phyloP scores from a whole-genome alignment of 2,329 filamentous ascomycete genomes.

The Ampelomyces quisqualis region DNA sequence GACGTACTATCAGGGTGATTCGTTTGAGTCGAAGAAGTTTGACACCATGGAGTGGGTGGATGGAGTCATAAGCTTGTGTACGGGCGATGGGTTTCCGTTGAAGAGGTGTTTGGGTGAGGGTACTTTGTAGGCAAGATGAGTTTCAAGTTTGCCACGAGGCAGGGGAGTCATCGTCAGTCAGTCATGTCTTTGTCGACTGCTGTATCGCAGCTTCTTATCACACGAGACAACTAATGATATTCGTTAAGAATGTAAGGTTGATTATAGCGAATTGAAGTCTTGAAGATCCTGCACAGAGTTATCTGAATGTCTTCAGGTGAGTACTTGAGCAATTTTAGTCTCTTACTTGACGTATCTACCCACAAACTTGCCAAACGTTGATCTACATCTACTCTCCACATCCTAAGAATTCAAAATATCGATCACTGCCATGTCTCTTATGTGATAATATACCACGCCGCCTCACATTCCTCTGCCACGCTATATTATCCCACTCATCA shows the following conservation, averaged over 20 bases:
- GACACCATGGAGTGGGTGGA: constrained; percentile 44
- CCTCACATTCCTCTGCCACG: neutral
- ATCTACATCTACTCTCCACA: too few relatives aligned
- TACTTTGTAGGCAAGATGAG: constrained; percentile 15
- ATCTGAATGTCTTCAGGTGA: too few relatives aligned
- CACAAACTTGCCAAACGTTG: neutral
- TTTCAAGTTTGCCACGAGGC: too few relatives aligned
- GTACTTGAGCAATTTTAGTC: neutral
- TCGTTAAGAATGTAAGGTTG: too few relatives aligned
- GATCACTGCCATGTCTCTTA: too few relatives aligned
- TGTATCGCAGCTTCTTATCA: too few relatives aligned
- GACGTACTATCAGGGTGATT: constrained; percentile 39
- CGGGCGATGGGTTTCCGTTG: constrained; percentile 41
- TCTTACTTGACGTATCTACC: neutral
- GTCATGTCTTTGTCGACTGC: too few relatives aligned
- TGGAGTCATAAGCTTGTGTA: constrained; percentile 45
- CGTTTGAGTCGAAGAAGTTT: constrained; percentile 37
- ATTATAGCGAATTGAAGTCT: too few relatives aligned
- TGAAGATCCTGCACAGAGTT: too few relatives aligned
- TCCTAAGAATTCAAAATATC: too few relatives aligned
- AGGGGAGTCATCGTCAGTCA: too few relatives aligned
- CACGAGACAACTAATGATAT: too few relatives aligned
- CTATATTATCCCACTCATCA: neutral
- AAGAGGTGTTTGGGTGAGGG: constrained; percentile 45
- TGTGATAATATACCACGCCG: neutral